These are phyloP conservation scores for Irpex sp. DNA, from an alignment of 1,284 basidiomycete species.

Conservation along the genomic window DNA sequence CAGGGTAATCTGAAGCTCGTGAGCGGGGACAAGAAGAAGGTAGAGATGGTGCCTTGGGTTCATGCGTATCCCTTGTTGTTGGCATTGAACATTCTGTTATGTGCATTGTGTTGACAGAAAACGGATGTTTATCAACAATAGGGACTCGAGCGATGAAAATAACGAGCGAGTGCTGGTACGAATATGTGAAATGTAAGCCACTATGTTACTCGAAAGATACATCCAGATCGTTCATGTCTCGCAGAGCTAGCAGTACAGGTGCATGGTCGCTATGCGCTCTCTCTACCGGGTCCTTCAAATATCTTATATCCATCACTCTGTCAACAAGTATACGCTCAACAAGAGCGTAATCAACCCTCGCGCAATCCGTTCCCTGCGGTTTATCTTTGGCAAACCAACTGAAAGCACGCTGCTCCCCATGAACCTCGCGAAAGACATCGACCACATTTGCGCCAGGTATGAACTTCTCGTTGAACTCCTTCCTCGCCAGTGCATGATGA, in stretches of 20 bases:
- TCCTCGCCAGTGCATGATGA: conserved; percentile 20
- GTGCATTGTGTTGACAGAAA: not conserved
- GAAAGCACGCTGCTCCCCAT: conserved; percentile 18
- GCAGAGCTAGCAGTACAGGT: conserved; percentile 19
- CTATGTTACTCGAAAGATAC: not conserved
- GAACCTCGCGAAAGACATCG: conserved; percentile 20
- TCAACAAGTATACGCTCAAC: conserved; percentile 17
- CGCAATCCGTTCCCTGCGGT: conserved; percentile 23
- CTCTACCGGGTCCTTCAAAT: conserved; percentile 21
- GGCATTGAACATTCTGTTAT: not conserved
- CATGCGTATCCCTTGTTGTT: not conserved
- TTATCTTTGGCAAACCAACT: conserved; percentile 28
- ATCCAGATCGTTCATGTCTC: conserved; percentile 13
- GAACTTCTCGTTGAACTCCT: conserved; percentile 23
- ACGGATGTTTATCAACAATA: not conserved
- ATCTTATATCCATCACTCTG: conserved; percentile 18
- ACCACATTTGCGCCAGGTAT: conserved; percentile 19
- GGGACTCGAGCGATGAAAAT: not conserved
- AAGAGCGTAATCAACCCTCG: conserved; percentile 25
- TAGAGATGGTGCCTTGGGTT: conserved; percentile 1
- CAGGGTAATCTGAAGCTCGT: conserved; percentile 4
- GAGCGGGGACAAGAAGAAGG: not conserved
- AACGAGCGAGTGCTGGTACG: not conserved
- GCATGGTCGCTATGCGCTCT: conserved; percentile 26
- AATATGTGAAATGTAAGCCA: not conserved